Evolutionary conservation across 2,329 filamentous ascomycete species (phyloP), one percentile per base, ranked within the genome.

Genomic region (Coleophoma crateriformis): DNA sequence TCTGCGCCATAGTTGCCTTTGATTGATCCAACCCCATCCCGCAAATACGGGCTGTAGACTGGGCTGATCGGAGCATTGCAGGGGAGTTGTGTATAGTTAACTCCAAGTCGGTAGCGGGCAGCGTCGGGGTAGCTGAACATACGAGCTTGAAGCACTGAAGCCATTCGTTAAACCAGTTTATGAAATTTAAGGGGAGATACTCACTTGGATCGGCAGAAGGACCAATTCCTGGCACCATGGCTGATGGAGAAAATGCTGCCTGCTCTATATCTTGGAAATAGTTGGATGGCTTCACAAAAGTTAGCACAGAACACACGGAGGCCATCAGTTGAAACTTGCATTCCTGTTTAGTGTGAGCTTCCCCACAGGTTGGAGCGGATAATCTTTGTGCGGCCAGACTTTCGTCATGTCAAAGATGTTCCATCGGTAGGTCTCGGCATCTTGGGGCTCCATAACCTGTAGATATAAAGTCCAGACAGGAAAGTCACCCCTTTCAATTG

Each of bases 231-330:
- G 81, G 82, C 0, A 85, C 78, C 61, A 87, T 68, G 53, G 78
- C 81, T 0, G 76, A 77, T 0, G 84, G 83, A 0, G 79, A 81
- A 58, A 87, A 87, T 1, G 80, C 78, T 0, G 79, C 76, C 65
- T 87, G 82, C 63, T 87, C 83, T 42, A 85, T 77, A 60, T 88
- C 84, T 43, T 77, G 74, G 58, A 86, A 85, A 69, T 85, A 87
- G 67, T 88, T 86, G 5, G 13, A 19, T 19, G 19, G 8, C 11
- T 27, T 7, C 27, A 27, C 3, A 19, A 19, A 19, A 2, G 19
- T 19, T 19, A 19, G 19, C 19, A 19, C 19, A 19, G 19, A 19
- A 19, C 19, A 19, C 19, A 19, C 19, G 19, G 19, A 19, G 19
- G 19, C 19, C 19, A 19, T 2, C 19, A 19, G 3, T 19, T 19